Evolutionary conservation across 306 rosid species (phyloP).

Genomic region (Fagus crenata): DNA sequence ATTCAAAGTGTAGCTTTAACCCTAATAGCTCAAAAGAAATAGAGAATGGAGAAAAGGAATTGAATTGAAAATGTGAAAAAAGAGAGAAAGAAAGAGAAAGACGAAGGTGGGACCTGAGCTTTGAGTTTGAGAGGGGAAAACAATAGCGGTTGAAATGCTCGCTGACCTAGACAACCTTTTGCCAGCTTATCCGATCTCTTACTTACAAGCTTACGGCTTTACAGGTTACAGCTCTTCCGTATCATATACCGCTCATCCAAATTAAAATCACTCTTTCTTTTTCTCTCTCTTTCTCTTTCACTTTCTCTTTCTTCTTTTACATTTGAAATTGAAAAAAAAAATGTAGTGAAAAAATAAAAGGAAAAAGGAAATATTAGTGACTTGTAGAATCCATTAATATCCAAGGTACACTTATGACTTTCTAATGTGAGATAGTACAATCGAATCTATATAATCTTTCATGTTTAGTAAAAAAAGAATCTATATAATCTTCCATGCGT

Average conservation of each 20-base stretch:
- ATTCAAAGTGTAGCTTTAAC: no score
- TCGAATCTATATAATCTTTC: no score
- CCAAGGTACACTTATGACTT: no score
- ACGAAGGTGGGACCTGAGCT: conserved; percentile 6
- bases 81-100: not conserved
- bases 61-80: not conserved
- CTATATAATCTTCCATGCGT: no score
- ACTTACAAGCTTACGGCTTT: not conserved
- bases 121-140: conserved; percentile 17
- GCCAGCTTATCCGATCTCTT: conserved; percentile 43
- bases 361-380: no score
- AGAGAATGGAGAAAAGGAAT: no score
- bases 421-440: no score
- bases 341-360: no score
- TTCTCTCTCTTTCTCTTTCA: not conserved
- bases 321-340: not conserved
- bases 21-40: no score
- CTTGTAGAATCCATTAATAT: no score
- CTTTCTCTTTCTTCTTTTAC: not conserved
- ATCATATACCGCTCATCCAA: conserved; percentile 7
- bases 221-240: not conserved
- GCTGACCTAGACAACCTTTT: conserved; percentile 46
- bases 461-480: no score
- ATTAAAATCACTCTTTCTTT: not conserved
- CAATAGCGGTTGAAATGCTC: conserved; percentile 40